A percentile compares a stretch with the other conserved stretches of the same genome.
Evolutionary conservation across 2,329 filamentous ascomycete species (phyloP).

Genomic region (Phialocephala sp.): DNA sequence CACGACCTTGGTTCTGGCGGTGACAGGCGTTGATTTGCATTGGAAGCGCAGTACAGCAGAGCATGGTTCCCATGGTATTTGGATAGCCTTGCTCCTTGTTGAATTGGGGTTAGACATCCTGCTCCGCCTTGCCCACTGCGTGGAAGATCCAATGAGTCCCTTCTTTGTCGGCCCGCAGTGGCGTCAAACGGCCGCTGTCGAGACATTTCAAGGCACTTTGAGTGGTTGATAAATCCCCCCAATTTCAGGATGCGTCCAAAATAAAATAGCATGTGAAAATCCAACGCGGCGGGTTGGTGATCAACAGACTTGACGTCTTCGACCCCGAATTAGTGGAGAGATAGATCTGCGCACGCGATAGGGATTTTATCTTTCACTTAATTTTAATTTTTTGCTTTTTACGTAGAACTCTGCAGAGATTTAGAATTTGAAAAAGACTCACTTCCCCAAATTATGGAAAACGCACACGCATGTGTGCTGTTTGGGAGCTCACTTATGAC

Average conservation of each 20-base stretch:
- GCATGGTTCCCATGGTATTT: not conserved
- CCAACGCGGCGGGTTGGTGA: not conserved
- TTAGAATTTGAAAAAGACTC: not conserved
- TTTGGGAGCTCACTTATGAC: not conserved
- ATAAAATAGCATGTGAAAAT: constrained; percentile 15
- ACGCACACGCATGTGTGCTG: not conserved
- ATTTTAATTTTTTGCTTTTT: not conserved
- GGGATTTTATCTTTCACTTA: not conserved
- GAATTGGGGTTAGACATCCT: not conserved
- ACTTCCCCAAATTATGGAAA: not conserved
- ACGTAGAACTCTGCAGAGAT: not conserved
- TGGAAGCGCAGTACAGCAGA: not conserved
- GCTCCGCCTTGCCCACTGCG: not conserved
- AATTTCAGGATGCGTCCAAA: not conserved
- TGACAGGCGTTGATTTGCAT: constrained; percentile 1
- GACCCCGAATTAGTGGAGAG: not conserved
- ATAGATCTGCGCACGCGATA: not conserved
- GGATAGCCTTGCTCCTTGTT: constrained; percentile 11
- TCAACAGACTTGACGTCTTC: constrained; percentile 3
- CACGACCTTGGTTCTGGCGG: constrained; percentile 2
- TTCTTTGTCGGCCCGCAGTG: not conserved
- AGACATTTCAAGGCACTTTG: not conserved
- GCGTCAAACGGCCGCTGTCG: not conserved
- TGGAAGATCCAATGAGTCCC: not conserved
- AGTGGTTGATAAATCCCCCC: constrained; percentile 4